Evolutionary conservation across 805 yeast species (phyloP), one percentile per base, ranked within the genome.

Genomic region (Starmerella davenportii): DNA sequence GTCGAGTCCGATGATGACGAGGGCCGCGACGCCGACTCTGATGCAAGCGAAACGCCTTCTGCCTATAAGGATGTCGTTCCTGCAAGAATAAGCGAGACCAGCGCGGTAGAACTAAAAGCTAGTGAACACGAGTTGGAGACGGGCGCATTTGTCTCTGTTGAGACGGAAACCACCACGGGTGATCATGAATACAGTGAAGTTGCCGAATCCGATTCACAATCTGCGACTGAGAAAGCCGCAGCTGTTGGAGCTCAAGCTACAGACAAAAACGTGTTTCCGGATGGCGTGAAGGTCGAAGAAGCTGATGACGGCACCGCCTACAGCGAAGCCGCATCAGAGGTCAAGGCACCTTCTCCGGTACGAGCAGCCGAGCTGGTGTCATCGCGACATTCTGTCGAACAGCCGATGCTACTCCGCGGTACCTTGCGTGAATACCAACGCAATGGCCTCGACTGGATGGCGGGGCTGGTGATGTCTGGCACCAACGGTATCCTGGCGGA

Each of bases 401-500:
- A 70, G 3, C 96, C 96, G 0, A 64, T 74, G 13, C 43, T 66
- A 8, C 61, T 90, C 20, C 68, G 84, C 44, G 99, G 96, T 21
- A 71, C 73, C 0, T 62, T 90, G 38, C 73, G 99, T 55, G 80
- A 74, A 7, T 90, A 90, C 51, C 99, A 90, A 56, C 87, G 84
- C 41, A 93, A 82, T 57, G 99, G 99, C 43, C 65, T 90, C 29
- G 92, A 90, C 49, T 90, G 99, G 99, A 62, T 90, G 36, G 96
- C 95, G 1, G 82, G 95, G 34, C 62, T 90, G 41, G 87, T 85
- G 61, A 81, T 81, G 55, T 81, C 81, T 52, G 74, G 79, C 40
- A 90, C 96, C 4, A 90, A 90, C 56, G 98, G 99, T 46, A 90
- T 90, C 37, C 66, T 90, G 35, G 99, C 99, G 1, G 99, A 90